Percentiles rank a stretch among this genome's conserved stretches.
Evolutionary conservation across 164 flowering plant genomes (phyloP).

Genomic region (Aristolochia californica): DNA sequence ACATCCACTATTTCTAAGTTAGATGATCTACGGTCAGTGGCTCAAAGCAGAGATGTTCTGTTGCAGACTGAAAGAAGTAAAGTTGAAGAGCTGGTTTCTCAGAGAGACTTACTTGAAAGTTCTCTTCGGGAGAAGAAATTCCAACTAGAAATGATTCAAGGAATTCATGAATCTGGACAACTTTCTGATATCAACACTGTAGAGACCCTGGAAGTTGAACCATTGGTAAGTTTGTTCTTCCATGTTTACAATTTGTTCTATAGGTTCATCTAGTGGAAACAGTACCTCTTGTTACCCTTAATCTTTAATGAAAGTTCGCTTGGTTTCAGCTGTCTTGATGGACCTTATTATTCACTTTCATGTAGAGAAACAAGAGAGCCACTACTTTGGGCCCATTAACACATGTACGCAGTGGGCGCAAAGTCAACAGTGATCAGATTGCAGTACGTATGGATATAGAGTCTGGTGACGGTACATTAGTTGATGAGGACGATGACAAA

Average conservation of each 20-base stretch:
- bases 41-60: conserved; percentile 48
- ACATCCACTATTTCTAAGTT: conserved; percentile 46
- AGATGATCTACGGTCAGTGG: conserved; percentile 35
- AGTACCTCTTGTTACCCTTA: not conserved
- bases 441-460: conserved; percentile 75
- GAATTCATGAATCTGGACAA: conserved; percentile 31
- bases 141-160: conserved; percentile 41
- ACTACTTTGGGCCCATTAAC: conserved; percentile 41
- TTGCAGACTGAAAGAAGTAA: conserved; percentile 54
- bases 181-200: conserved; percentile 21
- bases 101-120: conserved; percentile 43
- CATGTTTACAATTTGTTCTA: not conserved
- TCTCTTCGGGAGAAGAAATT: conserved; percentile 64
- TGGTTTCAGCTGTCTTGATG: not conserved
- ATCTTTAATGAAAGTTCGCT: not conserved
- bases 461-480: conserved; percentile 30
- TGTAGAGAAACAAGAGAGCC: conserved; percentile 63
- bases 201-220: conserved; percentile 73
- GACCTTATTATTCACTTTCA: not conserved
- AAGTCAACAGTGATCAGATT: conserved; percentile 78
- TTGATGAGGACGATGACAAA: conserved; percentile 92
- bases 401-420: conserved; percentile 76
- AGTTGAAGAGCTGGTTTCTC: conserved; percentile 49
- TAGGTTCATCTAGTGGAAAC: not conserved
- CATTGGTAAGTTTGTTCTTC: conserved; percentile 37